A percentile compares a stretch with the other conserved stretches of the same genome.
phyloP scores from a whole-genome alignment of 805 yeast genomes.

The Candida jianshihensis region DNA sequence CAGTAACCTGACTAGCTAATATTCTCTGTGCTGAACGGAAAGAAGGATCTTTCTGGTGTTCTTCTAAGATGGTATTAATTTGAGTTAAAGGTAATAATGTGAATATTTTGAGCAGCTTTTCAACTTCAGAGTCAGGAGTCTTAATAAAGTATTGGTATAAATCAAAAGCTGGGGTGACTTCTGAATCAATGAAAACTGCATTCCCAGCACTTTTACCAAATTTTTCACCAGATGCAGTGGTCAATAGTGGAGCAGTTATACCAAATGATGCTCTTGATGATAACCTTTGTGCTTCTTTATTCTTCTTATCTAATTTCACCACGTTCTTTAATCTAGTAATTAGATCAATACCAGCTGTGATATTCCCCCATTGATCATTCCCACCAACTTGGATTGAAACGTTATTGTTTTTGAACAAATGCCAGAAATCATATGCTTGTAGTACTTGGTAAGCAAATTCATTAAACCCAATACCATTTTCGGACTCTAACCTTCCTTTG shows the following conservation, averaged over 20 bases:
- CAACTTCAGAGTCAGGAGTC: slow-evolving; percentile 70
- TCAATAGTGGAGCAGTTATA: slow-evolving; percentile 81
- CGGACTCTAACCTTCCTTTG: slow-evolving; percentile 59
- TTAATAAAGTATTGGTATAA: slow-evolving; percentile 82
- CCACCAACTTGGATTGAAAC: slow-evolving; percentile 88
- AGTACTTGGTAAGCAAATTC: slow-evolving; percentile 90
- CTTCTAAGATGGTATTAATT: slow-evolving; percentile 44
- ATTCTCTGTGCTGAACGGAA: slow-evolving; percentile 64
- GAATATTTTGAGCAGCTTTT: slow-evolving; percentile 61
- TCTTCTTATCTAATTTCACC: slow-evolving; percentile 14
- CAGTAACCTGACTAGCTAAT: slow-evolving; percentile 80
- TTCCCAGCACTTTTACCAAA: slow-evolving; percentile 97
- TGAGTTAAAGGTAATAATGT: slow-evolving; percentile 66
- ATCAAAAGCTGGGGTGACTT: slow-evolving; percentile 72
- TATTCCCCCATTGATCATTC: slow-evolving; percentile 97
- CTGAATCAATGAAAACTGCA: slow-evolving; percentile 78
- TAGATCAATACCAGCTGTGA: slow-evolving; percentile 90
- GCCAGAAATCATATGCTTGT: slow-evolving; percentile 92
- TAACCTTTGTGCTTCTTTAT: slow-evolving; percentile 13
- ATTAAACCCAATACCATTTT: slow-evolving; percentile 81
- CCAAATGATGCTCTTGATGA: slow-evolving; percentile 46
- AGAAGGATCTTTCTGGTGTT: slow-evolving; percentile 56
- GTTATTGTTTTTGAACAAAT: slow-evolving; percentile 49
- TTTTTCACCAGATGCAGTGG: slow-evolving; percentile 85
- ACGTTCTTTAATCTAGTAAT: slow-evolving; percentile 49